These are phyloP conservation scores for Ensete glaucum DNA, from an alignment of 176 grass and related monocot genomes.

Conservation along the genomic window DNA sequence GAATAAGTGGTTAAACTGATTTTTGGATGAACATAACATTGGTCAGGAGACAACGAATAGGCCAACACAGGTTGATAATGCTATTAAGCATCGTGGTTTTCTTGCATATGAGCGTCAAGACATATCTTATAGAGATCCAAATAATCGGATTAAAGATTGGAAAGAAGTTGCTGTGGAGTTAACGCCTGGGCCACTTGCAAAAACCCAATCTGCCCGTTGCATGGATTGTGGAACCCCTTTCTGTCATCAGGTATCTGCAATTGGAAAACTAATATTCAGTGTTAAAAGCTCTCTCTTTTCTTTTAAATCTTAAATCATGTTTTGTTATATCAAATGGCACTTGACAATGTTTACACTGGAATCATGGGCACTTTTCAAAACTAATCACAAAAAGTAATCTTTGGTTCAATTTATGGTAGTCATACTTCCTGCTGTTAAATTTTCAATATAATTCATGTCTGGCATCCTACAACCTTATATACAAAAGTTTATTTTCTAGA, in stretches of 20 bases:
- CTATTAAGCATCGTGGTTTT: constrained; percentile 72
- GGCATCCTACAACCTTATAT: neutral
- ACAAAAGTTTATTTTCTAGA: neutral
- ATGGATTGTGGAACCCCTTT: constrained; percentile 99
- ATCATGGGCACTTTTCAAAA: too few relatives aligned
- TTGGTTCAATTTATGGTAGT: too few relatives aligned
- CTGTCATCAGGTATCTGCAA: constrained; percentile 74
- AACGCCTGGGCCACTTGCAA: constrained; percentile 67
- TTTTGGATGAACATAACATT: constrained; percentile 40
- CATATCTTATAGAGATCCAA: constrained; percentile 84
- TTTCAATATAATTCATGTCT: too few relatives aligned
- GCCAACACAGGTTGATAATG: constrained; percentile 53
- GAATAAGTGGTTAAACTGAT: neutral
- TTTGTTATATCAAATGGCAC: too few relatives aligned
- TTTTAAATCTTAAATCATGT: too few relatives aligned
- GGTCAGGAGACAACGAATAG: constrained; percentile 22
- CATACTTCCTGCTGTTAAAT: too few relatives aligned
- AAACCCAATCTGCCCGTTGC: constrained; percentile 93
- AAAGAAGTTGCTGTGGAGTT: constrained; percentile 87
- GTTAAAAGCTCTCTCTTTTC: too few relatives aligned
- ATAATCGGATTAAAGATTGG: constrained; percentile 63
- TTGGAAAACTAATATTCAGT: neutral
- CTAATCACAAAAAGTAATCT: too few relatives aligned
- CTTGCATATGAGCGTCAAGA: constrained; percentile 68
- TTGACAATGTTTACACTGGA: too few relatives aligned